Evolutionary conservation across 73 alveolate genomes (phyloP).

Genomic region (Paramecium octaurelia): DNA sequence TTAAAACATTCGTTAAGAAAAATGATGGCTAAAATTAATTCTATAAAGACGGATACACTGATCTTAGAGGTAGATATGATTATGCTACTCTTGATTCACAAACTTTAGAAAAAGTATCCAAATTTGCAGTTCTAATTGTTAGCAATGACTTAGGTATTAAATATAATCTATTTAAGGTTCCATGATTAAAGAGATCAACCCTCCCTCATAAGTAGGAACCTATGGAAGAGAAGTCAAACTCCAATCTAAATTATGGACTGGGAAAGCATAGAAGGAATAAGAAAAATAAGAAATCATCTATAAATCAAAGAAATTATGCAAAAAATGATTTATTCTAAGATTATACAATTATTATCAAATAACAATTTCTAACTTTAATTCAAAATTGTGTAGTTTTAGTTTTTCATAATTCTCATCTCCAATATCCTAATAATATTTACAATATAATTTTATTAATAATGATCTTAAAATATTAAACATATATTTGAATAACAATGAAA

Average conservation of each 20-base stretch:
- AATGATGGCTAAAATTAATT: constrained; percentile 58
- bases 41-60: constrained; percentile 89
- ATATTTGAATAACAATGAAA: too few species aligned
- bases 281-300: background rate
- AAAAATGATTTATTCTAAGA: background rate
- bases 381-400: too few species aligned
- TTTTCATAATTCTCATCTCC: too few species aligned
- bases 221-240: constrained; percentile 9
- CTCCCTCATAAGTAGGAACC: constrained; percentile 72
- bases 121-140: constrained; percentile 80
- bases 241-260: background rate
- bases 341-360: too few species aligned
- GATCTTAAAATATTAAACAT: background rate
- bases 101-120: constrained; percentile 70
- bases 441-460: too few species aligned
- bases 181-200: constrained; percentile 73
- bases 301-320: background rate
- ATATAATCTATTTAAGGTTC: constrained; percentile 64
- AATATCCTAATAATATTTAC: too few species aligned
- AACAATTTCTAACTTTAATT: background rate
- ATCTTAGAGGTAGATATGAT: constrained; percentile 84
- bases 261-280: background rate
- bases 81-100: constrained; percentile 77
- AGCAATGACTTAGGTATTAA: constrained; percentile 70
- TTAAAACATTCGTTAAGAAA: background rate